Evolutionary conservation across 1,139 yeast species (phyloP).

Genomic region (Geotrichum histeridarum): DNA sequence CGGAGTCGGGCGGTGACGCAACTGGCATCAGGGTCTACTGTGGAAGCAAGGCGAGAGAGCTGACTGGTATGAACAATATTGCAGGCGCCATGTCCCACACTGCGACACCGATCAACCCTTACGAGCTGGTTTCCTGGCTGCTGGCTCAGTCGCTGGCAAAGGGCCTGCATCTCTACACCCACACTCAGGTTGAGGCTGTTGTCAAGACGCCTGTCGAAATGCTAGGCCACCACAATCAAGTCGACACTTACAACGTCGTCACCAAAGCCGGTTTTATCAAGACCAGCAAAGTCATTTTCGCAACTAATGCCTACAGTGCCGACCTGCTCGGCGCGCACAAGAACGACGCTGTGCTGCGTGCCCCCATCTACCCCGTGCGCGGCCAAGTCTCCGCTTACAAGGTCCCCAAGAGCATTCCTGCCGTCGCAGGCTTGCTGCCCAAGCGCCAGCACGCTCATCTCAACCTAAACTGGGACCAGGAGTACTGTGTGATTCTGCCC

Average conservation of each 20-base stretch:
- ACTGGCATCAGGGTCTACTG: conserved; percentile 18
- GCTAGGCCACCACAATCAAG: conserved; percentile 23
- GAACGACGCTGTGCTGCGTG: conserved; percentile 5
- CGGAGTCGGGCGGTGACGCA: conserved; percentile 21
- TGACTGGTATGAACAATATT: conserved; percentile 22
- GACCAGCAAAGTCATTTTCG: conserved; percentile 38
- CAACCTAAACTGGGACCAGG: conserved; percentile 27
- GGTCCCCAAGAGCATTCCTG: not conserved
- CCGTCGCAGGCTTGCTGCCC: conserved; percentile 7
- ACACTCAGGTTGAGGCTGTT: conserved; percentile 35
- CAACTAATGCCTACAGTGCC: conserved; percentile 43
- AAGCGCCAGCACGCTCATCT: conserved; percentile 15
- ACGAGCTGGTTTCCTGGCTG: conserved; percentile 38
- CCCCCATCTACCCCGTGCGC: conserved; percentile 26
- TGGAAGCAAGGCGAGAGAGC: conserved; percentile 22
- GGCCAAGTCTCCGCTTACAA: conserved; percentile 28
- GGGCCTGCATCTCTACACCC: conserved; percentile 42
- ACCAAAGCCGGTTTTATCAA: conserved; percentile 37
- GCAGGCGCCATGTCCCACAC: conserved; percentile 39
- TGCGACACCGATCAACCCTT: conserved; percentile 44
- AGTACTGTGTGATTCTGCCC: conserved; percentile 26
- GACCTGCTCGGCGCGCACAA: conserved; percentile 27
- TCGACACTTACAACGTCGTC: conserved; percentile 28
- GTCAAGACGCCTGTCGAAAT: conserved; percentile 21
- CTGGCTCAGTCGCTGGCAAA: conserved; percentile 33